Percentiles rank a stretch among this genome's conserved stretches.
Evolutionary conservation across 1,284 basidiomycete species (phyloP).

Genomic region (Ustilago loliicola): DNA sequence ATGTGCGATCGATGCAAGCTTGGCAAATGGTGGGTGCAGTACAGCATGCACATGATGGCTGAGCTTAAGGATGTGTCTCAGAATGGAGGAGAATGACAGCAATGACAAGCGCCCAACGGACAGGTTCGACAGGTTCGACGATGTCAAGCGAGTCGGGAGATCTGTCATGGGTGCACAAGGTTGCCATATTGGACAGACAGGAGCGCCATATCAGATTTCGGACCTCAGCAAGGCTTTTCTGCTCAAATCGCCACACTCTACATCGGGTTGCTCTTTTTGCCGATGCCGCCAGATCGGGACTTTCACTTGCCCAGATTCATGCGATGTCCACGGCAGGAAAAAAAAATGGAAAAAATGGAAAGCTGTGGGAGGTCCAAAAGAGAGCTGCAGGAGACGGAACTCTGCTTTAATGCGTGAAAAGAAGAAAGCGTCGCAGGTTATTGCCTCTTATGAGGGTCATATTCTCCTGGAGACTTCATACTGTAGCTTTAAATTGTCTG

Average conservation of each 20-base stretch:
- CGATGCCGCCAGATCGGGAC: neutral
- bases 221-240: neutral
- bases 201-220: slow-evolving; percentile 33
- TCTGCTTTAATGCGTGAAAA: too few species aligned
- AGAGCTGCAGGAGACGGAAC: too few species aligned
- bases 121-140: slow-evolving; percentile 6
- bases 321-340: too few species aligned
- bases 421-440: too few species aligned
- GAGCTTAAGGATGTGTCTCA: slow-evolving; percentile 1
- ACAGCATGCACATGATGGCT: neutral
- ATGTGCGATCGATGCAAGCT: slow-evolving; percentile 5
- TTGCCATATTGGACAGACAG: slow-evolving; percentile 23
- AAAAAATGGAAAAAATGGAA: too few species aligned
- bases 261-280: too few species aligned
- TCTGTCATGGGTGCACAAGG: neutral
- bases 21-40: slow-evolving; percentile 2
- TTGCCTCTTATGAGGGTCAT: too few species aligned
- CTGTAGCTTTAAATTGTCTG: too few species aligned
- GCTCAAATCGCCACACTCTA: neutral
- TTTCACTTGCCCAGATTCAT: too few species aligned
- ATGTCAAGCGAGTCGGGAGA: slow-evolving; percentile 16
- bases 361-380: too few species aligned
- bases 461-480: too few species aligned
- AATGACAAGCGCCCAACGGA: slow-evolving; percentile 23
- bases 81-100: neutral